These are phyloP conservation scores for Epicoccum sorghinum DNA, from an alignment of 2,329 filamentous ascomycete genomes.

Conservation along the genomic window DNA sequence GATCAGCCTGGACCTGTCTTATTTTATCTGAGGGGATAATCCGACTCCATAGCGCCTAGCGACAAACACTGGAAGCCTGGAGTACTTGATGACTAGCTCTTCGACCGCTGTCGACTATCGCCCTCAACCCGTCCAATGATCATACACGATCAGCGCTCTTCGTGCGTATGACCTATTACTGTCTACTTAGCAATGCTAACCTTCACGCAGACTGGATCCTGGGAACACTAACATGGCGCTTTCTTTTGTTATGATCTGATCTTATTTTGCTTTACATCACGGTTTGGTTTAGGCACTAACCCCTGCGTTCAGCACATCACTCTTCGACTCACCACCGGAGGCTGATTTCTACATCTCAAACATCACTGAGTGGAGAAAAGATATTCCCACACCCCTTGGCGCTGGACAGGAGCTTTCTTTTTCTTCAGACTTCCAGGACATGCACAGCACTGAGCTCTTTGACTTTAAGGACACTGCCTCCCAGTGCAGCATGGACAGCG, in stretches of 20 bases:
- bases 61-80: neutral
- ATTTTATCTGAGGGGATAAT: neutral
- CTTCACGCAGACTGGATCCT: neutral
- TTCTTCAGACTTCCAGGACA: slow-evolving; percentile 42
- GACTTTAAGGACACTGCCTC: slow-evolving; percentile 47
- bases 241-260: slow-evolving; percentile 30
- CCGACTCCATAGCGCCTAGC: neutral
- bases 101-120: neutral
- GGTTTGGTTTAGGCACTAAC: slow-evolving; percentile 44
- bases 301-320: slow-evolving; percentile 47
- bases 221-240: slow-evolving; percentile 47
- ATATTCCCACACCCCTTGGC: slow-evolving; percentile 43
- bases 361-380: slow-evolving; percentile 51
- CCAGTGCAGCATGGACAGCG: slow-evolving; percentile 52
- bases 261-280: slow-evolving; percentile 21
- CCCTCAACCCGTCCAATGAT: neutral
- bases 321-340: slow-evolving; percentile 45
- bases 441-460: slow-evolving; percentile 42
- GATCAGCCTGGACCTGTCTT: neutral
- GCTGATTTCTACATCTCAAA: slow-evolving; percentile 45
- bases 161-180: neutral
- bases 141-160: neutral
- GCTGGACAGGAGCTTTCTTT: slow-evolving; percentile 45
- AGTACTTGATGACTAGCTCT: neutral
- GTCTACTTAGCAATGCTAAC: neutral